Base-by-base conservation (phyloP, 2,329 filamentous ascomycete genomes). In the Coleophoma crateriformis region DNA sequence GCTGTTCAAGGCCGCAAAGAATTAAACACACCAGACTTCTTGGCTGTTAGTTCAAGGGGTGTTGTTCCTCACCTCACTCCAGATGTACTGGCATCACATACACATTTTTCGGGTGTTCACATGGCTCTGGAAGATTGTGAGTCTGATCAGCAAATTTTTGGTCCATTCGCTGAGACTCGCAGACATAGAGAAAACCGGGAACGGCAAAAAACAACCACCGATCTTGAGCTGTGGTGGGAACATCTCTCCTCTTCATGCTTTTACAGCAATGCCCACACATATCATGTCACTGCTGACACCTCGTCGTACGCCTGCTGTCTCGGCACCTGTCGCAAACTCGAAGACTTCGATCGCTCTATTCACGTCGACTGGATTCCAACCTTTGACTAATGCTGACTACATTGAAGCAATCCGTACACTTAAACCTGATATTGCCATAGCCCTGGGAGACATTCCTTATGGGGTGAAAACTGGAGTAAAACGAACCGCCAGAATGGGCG, bases 111-210 rank as follows among this genome's bases (percentile, higher is more conserved):
- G 27, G 87, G 87, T 22, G 76, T 88, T 3, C 95, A 95, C 64
- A 74, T 94, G 61, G 88, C 87, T 1, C 72, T 97, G 27, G 94
- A 99, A 74, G 94, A 99, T 68, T 97, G 94, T 96, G 76, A 69
- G 87, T 69, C 13, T 27, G 27, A 27, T 27, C 27, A 27, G 7
- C 27, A 27, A 27, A 27, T 3, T 3, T 27, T 27, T 7, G 6
- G 27, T 27, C 27, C 27, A 7, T 27, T 27, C 27, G 27, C 27
- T 27, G 27, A 27, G 27, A 27, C 27, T 27, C 6, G 27, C 27
- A 83, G 80, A 84, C 63, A 70, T 83, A 54, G 80, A 84, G 60
- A 68, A 63, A 47, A 68, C 68, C 8, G 63, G 64, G 45, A 70
- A 65, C 52, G 63, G 64, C 45, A 73, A 71, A 41, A 15, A 33